Evolutionary conservation across 2,329 filamentous ascomycete genomes (phyloP).

Genomic region (Cladosporium sphaerospermum): DNA sequence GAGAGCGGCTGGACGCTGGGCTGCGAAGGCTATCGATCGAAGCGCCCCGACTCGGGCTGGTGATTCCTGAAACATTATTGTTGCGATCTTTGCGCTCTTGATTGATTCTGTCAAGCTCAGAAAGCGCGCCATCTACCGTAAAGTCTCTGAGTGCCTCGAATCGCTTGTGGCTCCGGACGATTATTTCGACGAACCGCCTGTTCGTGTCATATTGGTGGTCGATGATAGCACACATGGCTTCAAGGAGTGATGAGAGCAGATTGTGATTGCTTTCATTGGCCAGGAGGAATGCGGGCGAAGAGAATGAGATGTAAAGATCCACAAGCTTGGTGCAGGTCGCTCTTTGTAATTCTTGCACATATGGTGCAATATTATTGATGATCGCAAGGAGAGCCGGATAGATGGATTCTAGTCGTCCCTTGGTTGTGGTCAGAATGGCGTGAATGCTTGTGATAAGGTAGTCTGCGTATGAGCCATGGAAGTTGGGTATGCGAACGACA

Average conservation of each 20-base stretch:
- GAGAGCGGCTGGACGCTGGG: constrained; percentile 51
- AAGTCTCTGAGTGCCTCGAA: constrained; percentile 83
- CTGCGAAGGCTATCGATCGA: constrained; percentile 65
- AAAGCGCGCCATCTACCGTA: constrained; percentile 84
- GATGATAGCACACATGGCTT: constrained; percentile 82
- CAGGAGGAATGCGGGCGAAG: constrained; percentile 82
- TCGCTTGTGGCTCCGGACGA: constrained; percentile 71
- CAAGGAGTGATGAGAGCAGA: constrained; percentile 72
- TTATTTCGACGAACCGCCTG: constrained; percentile 69
- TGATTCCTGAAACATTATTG: constrained; percentile 24
- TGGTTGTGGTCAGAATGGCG: constrained; percentile 81
- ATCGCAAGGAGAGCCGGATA: constrained; percentile 89
- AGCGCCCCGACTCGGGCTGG: constrained; percentile 24
- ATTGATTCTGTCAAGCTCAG: constrained; percentile 78
- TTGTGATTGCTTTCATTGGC: constrained; percentile 87
- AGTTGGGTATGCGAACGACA: constrained; percentile 74
- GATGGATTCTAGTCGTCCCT: constrained; percentile 82
- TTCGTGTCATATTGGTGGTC: constrained; percentile 69
- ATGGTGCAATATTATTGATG: constrained; percentile 86
- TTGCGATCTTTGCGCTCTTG: constrained; percentile 55
- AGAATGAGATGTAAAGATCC: constrained; percentile 87
- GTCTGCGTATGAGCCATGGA: constrained; percentile 86
- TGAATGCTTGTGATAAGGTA: constrained; percentile 75
- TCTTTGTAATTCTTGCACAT: constrained; percentile 69
- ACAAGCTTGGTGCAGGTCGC: constrained; percentile 74